These are phyloP conservation scores for Fraxinus anomala DNA, from an alignment of 257 asterid species.

Conservation along the genomic window DNA sequence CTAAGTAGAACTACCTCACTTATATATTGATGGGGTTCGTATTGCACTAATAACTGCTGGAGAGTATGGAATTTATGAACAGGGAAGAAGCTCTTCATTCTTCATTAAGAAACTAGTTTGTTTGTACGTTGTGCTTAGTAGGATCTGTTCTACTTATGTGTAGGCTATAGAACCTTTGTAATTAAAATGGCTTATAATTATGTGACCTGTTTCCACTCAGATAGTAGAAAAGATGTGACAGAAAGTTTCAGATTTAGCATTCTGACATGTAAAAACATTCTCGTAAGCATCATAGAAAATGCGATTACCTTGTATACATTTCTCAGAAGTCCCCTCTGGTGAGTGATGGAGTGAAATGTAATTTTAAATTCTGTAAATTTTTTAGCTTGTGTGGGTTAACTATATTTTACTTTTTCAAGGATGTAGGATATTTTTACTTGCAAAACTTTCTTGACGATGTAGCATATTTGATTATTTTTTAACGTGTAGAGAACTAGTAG, in stretches of 20 bases:
- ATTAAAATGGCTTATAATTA: background rate
- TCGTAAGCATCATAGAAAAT: background rate
- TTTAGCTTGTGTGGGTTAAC: background rate
- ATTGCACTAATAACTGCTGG: background rate
- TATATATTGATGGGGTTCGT: background rate
- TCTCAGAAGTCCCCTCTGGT: background rate
- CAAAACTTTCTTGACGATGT: background rate
- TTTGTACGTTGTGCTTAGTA: background rate
- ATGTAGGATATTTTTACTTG: background rate
- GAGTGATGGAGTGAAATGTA: background rate
- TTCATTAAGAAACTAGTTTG: background rate
- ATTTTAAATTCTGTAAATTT: background rate
- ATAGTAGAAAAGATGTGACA: background rate
- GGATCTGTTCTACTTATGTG: background rate
- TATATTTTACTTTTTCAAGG: background rate
- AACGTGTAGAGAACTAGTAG: background rate
- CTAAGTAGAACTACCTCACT: background rate
- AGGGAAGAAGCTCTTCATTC: background rate
- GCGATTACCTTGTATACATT: background rate
- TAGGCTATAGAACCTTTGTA: background rate
- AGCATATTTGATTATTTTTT: background rate
- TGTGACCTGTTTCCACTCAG: background rate
- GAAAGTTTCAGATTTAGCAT: background rate
- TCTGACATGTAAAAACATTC: background rate
- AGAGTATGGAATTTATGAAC: background rate